Evolutionary conservation across 108 stramenopile species (phyloP).

Genomic region (Cyclotella choctawhatcheeana): DNA sequence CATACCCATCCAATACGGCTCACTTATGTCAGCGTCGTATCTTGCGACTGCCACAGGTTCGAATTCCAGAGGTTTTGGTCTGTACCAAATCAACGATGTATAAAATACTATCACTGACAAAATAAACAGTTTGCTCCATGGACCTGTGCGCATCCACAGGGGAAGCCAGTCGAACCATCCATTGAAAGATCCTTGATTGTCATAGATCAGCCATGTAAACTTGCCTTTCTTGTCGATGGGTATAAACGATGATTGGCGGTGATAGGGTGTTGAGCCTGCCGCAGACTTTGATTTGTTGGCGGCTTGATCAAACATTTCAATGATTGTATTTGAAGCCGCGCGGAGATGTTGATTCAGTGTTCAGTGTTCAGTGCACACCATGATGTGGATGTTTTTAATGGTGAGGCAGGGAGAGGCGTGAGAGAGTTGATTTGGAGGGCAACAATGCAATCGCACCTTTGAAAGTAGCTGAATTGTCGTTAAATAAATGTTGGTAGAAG

Average conservation of each 20-base stretch:
- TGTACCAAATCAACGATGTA: conserved; percentile 31
- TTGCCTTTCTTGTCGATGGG: conserved; percentile 12
- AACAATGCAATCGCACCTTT: too few species aligned
- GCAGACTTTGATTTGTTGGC: conserved; percentile 6
- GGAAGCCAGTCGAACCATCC: conserved; percentile 86
- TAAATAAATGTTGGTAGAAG: too few species aligned
- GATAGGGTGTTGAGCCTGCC: conserved; percentile 45
- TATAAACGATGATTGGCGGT: conserved; percentile 33
- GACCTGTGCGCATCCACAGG: conserved; percentile 63
- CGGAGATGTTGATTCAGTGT: too few species aligned
- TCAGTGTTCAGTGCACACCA: too few species aligned
- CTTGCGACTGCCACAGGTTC: conserved; percentile 8
- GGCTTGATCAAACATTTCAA: conserved; percentile 5
- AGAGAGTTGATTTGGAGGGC: too few species aligned
- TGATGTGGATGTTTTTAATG: too few species aligned
- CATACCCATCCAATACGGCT: conserved; percentile 28
- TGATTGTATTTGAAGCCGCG: too few species aligned
- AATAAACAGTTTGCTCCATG: conserved; percentile 58
- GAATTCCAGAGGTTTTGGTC: conserved; percentile 40
- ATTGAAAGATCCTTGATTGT: conserved; percentile 60
- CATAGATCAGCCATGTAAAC: conserved; percentile 48
- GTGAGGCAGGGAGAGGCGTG: too few species aligned
- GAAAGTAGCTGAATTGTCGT: too few species aligned
- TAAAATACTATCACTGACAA: conserved; percentile 36
- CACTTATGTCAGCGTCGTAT: neutral